Evolutionary conservation across 768 basidiomycete genomes (phyloP).

Genomic region (Polyporus arcularius): DNA sequence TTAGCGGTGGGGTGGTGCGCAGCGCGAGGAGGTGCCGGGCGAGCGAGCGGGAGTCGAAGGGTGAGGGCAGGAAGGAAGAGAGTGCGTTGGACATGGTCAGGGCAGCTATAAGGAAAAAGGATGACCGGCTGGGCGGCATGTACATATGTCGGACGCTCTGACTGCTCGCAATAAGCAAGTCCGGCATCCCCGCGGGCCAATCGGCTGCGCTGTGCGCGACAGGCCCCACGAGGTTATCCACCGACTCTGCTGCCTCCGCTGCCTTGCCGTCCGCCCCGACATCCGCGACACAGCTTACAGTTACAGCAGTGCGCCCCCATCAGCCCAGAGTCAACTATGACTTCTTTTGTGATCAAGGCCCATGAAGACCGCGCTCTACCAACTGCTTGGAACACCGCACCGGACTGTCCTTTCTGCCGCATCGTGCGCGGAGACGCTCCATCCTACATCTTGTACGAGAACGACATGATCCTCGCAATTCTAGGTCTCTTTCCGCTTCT

Average conservation of each 20-base stretch:
- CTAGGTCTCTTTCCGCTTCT: slow-evolving; percentile 46
- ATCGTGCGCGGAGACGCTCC: slow-evolving; percentile 55
- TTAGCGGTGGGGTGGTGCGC: slow-evolving; percentile 2
- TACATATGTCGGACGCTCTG: too few relatives aligned
- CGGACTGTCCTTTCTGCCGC: slow-evolving; percentile 63
- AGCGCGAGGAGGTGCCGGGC: too few relatives aligned
- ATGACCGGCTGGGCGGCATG: too few relatives aligned
- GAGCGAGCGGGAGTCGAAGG: too few relatives aligned
- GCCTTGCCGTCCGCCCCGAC: too few relatives aligned
- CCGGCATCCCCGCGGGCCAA: background rate
- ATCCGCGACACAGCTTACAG: too few relatives aligned
- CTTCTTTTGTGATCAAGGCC: slow-evolving; percentile 70
- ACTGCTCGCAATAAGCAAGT: too few relatives aligned
- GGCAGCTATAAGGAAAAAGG: background rate
- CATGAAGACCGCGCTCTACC: slow-evolving; percentile 51
- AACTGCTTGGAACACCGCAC: slow-evolving; percentile 49
- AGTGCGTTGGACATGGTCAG: slow-evolving; percentile 9
- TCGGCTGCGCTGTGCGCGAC: too few relatives aligned
- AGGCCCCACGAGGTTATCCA: too few relatives aligned
- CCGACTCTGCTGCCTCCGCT: too few relatives aligned
- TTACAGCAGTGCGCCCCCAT: too few relatives aligned
- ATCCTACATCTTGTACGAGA: slow-evolving; percentile 57
- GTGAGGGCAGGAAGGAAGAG: background rate
- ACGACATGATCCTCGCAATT: slow-evolving; percentile 63
- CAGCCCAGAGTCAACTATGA: slow-evolving; percentile 44